Evolutionary conservation across 2,329 filamentous ascomycete species (phyloP).

Genomic region (Polytolypa hystricis): DNA sequence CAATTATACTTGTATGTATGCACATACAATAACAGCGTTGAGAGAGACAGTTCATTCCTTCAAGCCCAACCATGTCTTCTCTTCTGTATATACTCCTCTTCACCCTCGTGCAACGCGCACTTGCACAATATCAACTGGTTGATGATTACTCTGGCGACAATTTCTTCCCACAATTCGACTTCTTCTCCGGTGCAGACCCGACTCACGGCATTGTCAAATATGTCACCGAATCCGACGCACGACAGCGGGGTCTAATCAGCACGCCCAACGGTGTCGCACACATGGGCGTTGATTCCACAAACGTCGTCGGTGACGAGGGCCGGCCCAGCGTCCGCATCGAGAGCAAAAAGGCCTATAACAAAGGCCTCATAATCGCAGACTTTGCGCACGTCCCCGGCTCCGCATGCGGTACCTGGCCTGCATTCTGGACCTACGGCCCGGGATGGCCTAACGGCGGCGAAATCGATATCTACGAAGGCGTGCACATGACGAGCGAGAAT

Average conservation of each 20-base stretch:
- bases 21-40: no score
- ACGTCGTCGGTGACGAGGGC: slow-evolving; percentile 25
- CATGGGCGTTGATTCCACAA: slow-evolving; percentile 35
- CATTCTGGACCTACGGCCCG: slow-evolving; percentile 35
- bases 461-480: slow-evolving; percentile 44
- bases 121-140: slow-evolving; percentile 17
- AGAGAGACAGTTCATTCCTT: no score
- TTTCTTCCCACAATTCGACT: slow-evolving; percentile 42
- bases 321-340: slow-evolving; percentile 37
- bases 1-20: no score
- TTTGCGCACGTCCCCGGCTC: slow-evolving; percentile 38
- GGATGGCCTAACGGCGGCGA: slow-evolving; percentile 35
- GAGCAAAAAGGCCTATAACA: slow-evolving; percentile 33
- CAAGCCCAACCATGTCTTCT: not conserved
- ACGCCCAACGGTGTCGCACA: slow-evolving; percentile 25
- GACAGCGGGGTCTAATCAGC: slow-evolving; percentile 25
- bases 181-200: slow-evolving; percentile 38
- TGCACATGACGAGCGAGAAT: slow-evolving; percentile 35
- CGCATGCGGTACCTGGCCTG: slow-evolving; percentile 42
- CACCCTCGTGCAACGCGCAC: not conserved
- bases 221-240: slow-evolving; percentile 29
- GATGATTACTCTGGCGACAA: slow-evolving; percentile 34
- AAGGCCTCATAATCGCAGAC: slow-evolving; percentile 38
- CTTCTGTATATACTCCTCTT: not conserved
- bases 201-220: slow-evolving; percentile 43